Percentiles rank a stretch among this genome's conserved stretches.
Conservation (phyloP, 768 basidiomycete genomes). For the Leccinum pellstonianum region DNA sequence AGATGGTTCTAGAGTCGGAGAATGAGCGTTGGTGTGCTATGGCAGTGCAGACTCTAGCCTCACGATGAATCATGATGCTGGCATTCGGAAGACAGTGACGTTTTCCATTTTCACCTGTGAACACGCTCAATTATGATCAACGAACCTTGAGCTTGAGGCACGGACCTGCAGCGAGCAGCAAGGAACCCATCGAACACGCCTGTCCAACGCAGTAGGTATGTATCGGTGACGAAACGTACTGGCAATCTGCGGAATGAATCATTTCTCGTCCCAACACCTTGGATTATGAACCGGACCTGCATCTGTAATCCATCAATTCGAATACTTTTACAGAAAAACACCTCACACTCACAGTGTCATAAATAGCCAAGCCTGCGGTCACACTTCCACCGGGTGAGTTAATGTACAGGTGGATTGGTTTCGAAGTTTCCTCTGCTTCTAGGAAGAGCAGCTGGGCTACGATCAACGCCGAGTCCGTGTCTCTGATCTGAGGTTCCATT, state of each 20-base stretch:
- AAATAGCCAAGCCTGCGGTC: conserved; percentile 93
- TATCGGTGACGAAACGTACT: conserved; percentile 94
- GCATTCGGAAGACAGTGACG: conserved; percentile 91
- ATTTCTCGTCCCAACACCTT: conserved; percentile 11
- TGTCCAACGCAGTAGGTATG: conserved; percentile 96
- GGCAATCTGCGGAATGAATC: conserved; percentile 26
- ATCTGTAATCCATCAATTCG: conserved; percentile 47
- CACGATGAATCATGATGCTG: conserved; percentile 98
- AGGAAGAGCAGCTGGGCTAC: conserved; percentile 94
- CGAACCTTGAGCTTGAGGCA: conserved; percentile 10
- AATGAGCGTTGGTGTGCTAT: conserved; percentile 11
- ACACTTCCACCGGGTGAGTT: conserved; percentile 97
- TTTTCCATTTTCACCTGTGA: conserved; percentile 76
- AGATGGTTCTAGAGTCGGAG: conserved; percentile 71
- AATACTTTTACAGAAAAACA: conserved; percentile 7
- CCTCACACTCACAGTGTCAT: conserved; percentile 76
- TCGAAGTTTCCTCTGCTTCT: conserved; percentile 92
- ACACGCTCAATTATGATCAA: conserved; percentile 13
- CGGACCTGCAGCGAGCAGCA: conserved; percentile 80
- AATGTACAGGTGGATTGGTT: conserved; percentile 95
- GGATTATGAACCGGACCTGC: conserved; percentile 50
- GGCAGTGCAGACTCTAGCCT: conserved; percentile 23
- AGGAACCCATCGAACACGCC: conserved; percentile 94
- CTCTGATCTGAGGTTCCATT: conserved; percentile 64
- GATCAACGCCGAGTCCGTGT: conserved; percentile 82